Evolutionary conservation across 306 rosid species (phyloP).

Genomic region (Vigna reflexopilosa): DNA sequence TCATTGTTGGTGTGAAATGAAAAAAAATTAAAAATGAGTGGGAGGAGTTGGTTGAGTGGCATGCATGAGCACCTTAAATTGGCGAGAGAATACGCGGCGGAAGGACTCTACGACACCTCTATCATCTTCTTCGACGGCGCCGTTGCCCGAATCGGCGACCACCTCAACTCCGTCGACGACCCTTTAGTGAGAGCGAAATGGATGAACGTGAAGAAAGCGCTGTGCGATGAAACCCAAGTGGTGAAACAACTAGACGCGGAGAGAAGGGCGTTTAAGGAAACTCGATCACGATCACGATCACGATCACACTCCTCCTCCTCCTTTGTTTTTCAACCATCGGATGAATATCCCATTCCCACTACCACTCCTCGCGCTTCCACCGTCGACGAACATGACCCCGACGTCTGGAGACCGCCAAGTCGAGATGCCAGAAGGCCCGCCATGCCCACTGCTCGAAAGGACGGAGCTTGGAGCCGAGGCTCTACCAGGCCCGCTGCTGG

Average conservation of each 20-base stretch:
- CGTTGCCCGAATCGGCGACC: constrained; percentile 94
- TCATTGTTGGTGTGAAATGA: neutral
- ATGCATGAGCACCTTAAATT: constrained; percentile 89
- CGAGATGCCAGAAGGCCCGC: constrained; percentile 75
- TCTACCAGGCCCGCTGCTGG: constrained; percentile 49
- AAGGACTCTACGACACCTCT: constrained; percentile 90
- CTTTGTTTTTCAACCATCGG: constrained; percentile 86
- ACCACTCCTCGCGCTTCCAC: constrained; percentile 25
- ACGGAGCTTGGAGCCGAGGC: constrained; percentile 88
- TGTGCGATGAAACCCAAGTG: constrained; percentile 79
- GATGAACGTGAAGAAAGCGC: constrained; percentile 92
- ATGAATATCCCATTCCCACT: constrained; percentile 66
- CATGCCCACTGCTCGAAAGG: constrained; percentile 70
- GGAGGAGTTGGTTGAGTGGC: constrained; percentile 40
- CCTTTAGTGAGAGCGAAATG: constrained; percentile 82
- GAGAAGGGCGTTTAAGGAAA: constrained; percentile 69
- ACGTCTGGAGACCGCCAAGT: constrained; percentile 97
- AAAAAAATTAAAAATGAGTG: neutral
- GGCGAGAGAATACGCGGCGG: constrained; percentile 90
- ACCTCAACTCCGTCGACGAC: constrained; percentile 74
- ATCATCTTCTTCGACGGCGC: constrained; percentile 94
- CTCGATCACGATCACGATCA: constrained; percentile 56
- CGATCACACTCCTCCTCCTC: constrained; percentile 55
- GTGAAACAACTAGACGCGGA: constrained; percentile 86
- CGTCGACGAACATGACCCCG: constrained; percentile 78